These are phyloP conservation scores for Ogataea pignaliae DNA, from an alignment of 805 yeast species.

Conservation along the genomic window DNA sequence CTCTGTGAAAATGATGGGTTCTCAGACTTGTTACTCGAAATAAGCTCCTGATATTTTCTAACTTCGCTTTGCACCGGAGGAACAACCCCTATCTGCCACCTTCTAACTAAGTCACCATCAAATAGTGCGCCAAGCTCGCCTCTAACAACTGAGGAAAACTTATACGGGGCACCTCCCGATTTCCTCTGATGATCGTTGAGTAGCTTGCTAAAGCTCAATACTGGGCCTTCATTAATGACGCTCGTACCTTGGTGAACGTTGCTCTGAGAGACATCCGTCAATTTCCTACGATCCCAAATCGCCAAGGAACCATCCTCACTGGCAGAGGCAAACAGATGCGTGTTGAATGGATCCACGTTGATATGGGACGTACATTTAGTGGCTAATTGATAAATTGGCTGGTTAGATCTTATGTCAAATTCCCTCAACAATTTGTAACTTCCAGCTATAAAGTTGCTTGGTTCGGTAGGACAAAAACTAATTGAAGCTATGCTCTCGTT, in stretches of 20 bases:
- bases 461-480: constrained; percentile 57
- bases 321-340: constrained; percentile 63
- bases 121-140: constrained; percentile 79
- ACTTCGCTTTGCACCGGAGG: constrained; percentile 33
- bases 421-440: constrained; percentile 75
- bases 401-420: constrained; percentile 63
- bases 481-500: constrained; percentile 74
- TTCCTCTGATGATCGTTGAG: constrained; percentile 56
- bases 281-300: constrained; percentile 73
- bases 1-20: constrained; percentile 10
- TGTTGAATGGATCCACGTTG: constrained; percentile 63
- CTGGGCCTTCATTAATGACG: constrained; percentile 45
- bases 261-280: constrained; percentile 27
- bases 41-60: constrained; percentile 17
- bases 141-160: constrained; percentile 59
- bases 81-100: constrained; percentile 72
- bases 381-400: constrained; percentile 68
- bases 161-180: constrained; percentile 58
- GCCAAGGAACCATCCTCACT: constrained; percentile 83
- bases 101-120: constrained; percentile 68
- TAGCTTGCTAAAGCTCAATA: constrained; percentile 55
- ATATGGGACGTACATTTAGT: constrained; percentile 70
- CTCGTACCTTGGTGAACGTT: constrained; percentile 10
- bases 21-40: constrained; percentile 16
- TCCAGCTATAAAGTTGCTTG: constrained; percentile 59